Evolutionary conservation across 768 basidiomycete species (phyloP).

Genomic region (Plicaturopsis crispa): DNA sequence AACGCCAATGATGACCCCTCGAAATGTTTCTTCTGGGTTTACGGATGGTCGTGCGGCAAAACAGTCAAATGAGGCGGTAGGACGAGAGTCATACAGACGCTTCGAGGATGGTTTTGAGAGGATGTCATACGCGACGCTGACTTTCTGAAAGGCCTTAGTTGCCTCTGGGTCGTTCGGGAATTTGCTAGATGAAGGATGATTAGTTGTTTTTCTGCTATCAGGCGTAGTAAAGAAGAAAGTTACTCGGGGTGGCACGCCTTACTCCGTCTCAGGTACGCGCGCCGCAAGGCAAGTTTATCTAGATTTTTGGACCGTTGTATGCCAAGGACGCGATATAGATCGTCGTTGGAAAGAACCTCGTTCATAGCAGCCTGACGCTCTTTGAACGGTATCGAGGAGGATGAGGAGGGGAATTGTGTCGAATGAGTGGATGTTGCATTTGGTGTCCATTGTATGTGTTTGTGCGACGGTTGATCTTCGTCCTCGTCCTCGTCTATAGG

Average conservation of each 20-base stretch:
- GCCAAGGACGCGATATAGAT: slow-evolving; percentile 72
- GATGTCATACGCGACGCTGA: slow-evolving; percentile 77
- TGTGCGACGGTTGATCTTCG: slow-evolving; percentile 35
- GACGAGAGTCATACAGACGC: slow-evolving; percentile 59
- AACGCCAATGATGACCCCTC: slow-evolving; percentile 63
- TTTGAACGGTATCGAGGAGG: slow-evolving; percentile 7
- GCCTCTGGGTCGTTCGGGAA: slow-evolving; percentile 71
- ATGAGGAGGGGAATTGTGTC: slow-evolving; percentile 14
- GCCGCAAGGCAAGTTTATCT: slow-evolving; percentile 57
- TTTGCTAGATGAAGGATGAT: slow-evolving; percentile 45
- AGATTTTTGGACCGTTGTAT: slow-evolving; percentile 38
- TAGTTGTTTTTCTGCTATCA: not conserved
- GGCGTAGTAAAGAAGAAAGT: slow-evolving; percentile 20
- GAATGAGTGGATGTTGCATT: too few relatives aligned
- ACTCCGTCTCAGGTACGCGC: slow-evolving; percentile 73
- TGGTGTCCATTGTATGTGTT: slow-evolving; percentile 38
- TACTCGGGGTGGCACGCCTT: slow-evolving; percentile 83
- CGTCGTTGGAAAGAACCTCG: slow-evolving; percentile 50
- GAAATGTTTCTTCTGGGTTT: slow-evolving; percentile 74
- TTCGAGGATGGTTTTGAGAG: slow-evolving; percentile 67
- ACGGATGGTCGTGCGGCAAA: slow-evolving; percentile 44
- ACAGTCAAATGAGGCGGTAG: slow-evolving; percentile 42
- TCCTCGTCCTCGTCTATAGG: slow-evolving; percentile 55
- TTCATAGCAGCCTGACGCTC: slow-evolving; percentile 29
- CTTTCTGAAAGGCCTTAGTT: slow-evolving; percentile 81